phyloP scores from a whole-genome alignment of 139 green algal genomes.

The Pleodorina starrii region DNA sequence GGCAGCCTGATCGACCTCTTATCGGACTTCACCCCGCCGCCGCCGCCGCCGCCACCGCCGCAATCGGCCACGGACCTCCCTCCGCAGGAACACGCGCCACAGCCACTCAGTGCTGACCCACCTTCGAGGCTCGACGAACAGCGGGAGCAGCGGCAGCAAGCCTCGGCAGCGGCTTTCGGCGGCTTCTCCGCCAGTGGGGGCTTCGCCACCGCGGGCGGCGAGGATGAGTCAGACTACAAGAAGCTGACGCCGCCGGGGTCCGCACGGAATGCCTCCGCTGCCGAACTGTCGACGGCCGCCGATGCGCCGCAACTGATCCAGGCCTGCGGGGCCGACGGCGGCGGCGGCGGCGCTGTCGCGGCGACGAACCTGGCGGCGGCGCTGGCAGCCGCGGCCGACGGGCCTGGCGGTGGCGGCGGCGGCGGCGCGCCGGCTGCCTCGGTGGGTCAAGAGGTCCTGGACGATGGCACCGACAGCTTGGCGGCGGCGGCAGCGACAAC shows the following conservation, averaged over 20 bases:
- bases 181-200: too few relatives aligned
- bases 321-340: neutral
- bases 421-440: neutral
- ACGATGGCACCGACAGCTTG: neutral
- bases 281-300: neutral
- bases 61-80: neutral
- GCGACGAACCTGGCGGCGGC: neutral
- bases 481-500: neutral
- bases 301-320: too few relatives aligned
- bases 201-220: neutral
- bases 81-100: too few relatives aligned
- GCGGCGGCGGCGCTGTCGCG: too few relatives aligned
- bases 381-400: neutral
- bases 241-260: slow-evolving; percentile 19
- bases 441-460: too few relatives aligned
- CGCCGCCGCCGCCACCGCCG: neutral
- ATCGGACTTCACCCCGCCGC: neutral
- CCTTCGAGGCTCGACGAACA: too few relatives aligned
- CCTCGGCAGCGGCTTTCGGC: too few relatives aligned
- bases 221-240: neutral
- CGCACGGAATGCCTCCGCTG: neutral
- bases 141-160: neutral
- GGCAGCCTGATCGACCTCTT: neutral
- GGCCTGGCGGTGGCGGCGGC: too few relatives aligned
- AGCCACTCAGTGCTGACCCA: too few relatives aligned